These are phyloP conservation scores for Tolypocladium tundrense DNA, from an alignment of 2,329 filamentous ascomycete species.

Conservation along the genomic window DNA sequence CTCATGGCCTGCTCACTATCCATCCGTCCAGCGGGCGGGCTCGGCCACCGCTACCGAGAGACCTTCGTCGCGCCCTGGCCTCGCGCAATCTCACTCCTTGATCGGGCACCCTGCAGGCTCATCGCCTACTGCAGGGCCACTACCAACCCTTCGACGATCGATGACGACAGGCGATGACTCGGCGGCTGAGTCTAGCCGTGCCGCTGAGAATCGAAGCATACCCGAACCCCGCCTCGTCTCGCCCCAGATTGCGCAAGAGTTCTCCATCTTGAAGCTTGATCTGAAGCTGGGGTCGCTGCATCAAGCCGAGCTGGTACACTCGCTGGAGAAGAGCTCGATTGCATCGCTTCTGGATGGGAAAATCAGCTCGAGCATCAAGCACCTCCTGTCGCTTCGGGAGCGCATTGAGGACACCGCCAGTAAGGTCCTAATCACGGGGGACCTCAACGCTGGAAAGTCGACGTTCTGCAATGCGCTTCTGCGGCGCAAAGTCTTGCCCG, in stretches of 20 bases:
- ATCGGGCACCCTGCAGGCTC: conserved; percentile 35
- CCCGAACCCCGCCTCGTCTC: conserved; percentile 77
- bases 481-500: conserved; percentile 82
- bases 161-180: conserved; percentile 54
- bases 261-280: conserved; percentile 90
- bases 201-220: conserved; percentile 49
- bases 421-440: conserved; percentile 92
- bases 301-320: conserved; percentile 87
- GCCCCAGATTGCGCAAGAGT: conserved; percentile 88
- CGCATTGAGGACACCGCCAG: conserved; percentile 96
- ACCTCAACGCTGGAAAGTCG: conserved; percentile 94
- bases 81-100: conserved; percentile 54
- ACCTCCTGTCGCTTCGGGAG: conserved; percentile 76
- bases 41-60: conserved; percentile 25
- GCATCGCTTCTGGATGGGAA: conserved; percentile 87
- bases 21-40: conserved; percentile 61
- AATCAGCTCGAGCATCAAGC: conserved; percentile 86
- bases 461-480: conserved; percentile 98
- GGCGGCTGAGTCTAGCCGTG: conserved; percentile 61
- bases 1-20: conserved; percentile 91
- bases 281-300: conserved; percentile 79
- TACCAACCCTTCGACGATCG: conserved; percentile 52
- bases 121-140: conserved; percentile 28
- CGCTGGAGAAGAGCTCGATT: conserved; percentile 82
- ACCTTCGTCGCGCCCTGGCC: conserved; percentile 47